Base-by-base conservation (phyloP, 306 rosid species). In the Biancaea sappan region DNA sequence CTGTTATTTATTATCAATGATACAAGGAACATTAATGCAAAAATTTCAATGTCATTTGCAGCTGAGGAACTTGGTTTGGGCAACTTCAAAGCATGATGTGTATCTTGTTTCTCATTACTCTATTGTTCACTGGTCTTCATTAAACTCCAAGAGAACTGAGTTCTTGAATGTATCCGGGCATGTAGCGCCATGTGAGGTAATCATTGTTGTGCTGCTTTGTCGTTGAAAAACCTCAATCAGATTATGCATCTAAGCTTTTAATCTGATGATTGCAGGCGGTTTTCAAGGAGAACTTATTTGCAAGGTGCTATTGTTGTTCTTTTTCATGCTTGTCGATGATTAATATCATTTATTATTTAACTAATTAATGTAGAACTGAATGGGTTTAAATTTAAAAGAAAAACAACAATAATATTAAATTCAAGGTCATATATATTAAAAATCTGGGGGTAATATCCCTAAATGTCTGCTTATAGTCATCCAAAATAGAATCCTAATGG, bases 41-140 rank as follows among this genome's bases (percentile, higher is more conserved):
- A 37, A 31, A 18, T 51, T 78, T 29, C 31, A 24, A 35, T 71
- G 80, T 29, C 66, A 26, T 64, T 53, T 81, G 79, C 88, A 91
- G 97, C 81, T 91, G 86, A 88, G 97, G 85, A 91, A 91, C 83
- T 87, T 91, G 86, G 88, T 91, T 67, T 91, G 97, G 94, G 81
- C 97, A 73, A 87, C 94, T 25, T 86, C 97, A 73, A 91, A 91
- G 71, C 97, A 91, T 82, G 94, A 91, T 79, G 91, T 83, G 16
- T 91, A 88, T 83, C 92, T 91, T 66, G 80, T 91, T 78, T 88
- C 92, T 5, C 79, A 84, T 84, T 87, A 79, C 81, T 82, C 90
- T n/a, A 76, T 91, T 61, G 59, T 87, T 64, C 97, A 87, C 67
- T 91, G 97, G 97, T 88, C 92, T 44, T 87, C 94, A 31, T 72